Evolutionary conservation across 495 filamentous ascomycete genomes (phyloP), one percentile per base, ranked within the genome.

Genomic region (Penicillium crystallinum): DNA sequence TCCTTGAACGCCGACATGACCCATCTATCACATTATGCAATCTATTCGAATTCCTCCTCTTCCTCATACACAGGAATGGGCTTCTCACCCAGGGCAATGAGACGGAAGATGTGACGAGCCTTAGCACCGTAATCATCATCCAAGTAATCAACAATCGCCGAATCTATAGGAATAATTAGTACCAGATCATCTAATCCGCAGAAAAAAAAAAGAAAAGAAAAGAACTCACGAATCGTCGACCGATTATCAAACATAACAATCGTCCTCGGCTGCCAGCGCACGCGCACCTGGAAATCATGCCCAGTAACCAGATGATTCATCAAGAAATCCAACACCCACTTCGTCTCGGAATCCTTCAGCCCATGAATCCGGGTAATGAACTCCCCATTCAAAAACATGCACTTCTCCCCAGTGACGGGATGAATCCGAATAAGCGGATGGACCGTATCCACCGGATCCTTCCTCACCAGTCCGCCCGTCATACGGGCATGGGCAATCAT

Each of bases 171-270:
- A 21, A 15, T 34, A 18, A 29, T 36, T 35, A 59, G 55, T 15
- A 25, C 55, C n/a, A n/a, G n/a, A n/a, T n/a, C n/a, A n/a, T n/a
- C n/a, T n/a, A n/a, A n/a, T n/a, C n/a, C n/a, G n/a, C n/a, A 27
- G 23, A 27, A 27, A 27, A 27, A 3, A 27, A 27, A 27, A 27
- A 27, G 7, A 27, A 27, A 27, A 7, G 23, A 27, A 7, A 27
- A 7, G 47, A 34, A 73, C 79, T 63, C 71, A 82, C 80, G 80
- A 44, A 77, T 73, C 5, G 78, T 81, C 29, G 68, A 72, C 29
- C 80, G 74, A 53, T 81, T 81, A 67, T 96, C 91, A 83, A 90
- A 95, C 10, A 96, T 85, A 8, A 96, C 88, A 21, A 96, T 90
- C 2, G 89, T 93, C 33, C 81, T 80, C 10, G 82, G 79, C 56